Base-by-base conservation (phyloP, 768 basidiomycete species). In the Saitozyma podzolica region DNA sequence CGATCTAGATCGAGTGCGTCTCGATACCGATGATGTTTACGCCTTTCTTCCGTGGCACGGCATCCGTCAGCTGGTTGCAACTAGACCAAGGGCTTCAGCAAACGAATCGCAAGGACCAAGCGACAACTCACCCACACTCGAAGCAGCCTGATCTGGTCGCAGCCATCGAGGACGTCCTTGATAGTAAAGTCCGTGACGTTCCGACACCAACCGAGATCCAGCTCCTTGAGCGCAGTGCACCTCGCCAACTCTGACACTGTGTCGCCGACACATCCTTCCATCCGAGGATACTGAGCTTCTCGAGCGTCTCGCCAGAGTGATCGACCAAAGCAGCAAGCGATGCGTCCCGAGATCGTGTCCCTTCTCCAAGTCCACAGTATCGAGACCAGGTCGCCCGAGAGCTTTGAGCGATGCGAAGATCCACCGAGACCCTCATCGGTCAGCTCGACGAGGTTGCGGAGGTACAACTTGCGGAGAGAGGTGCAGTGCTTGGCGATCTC, bases 171-270 rank as follows among this genome's bases (percentile, higher is more conserved):
- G 67, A 92, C 80, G 13, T 81, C 84, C 78, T 90, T 88, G 65
- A 97, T 80, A 3, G 89, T 83, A 72, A 89, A 93, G 78, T 98
- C 89, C 62, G 93, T 88, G 47, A 90, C 83, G 19, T 85, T 84
- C 53, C 94, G 82, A 69, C 92, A 92, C 85, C 89, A 98, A 0
- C 93, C 89, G 2, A 93, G 79, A 72, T 98, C 90, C 47, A 97
- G 64, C 73, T 81, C 83, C 68, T 75, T 80, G 73, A 95, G 64
- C 42, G 83, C 80, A 3, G 67, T 72, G 14, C 78, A 82, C 9
- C 39, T 48, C 11, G 68, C 80, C 16, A 85, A 74, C 13, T 61
- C 48, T 55, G 62, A 63, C 39, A 89, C 75, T 1, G 81, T 78
- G 11, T 85, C 41, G 83, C 81, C 0, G 83, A 82, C 0, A 85